These are phyloP conservation scores for Stylonectria norvegica DNA, from an alignment of 2,329 filamentous ascomycete species.

Conservation along the genomic window DNA sequence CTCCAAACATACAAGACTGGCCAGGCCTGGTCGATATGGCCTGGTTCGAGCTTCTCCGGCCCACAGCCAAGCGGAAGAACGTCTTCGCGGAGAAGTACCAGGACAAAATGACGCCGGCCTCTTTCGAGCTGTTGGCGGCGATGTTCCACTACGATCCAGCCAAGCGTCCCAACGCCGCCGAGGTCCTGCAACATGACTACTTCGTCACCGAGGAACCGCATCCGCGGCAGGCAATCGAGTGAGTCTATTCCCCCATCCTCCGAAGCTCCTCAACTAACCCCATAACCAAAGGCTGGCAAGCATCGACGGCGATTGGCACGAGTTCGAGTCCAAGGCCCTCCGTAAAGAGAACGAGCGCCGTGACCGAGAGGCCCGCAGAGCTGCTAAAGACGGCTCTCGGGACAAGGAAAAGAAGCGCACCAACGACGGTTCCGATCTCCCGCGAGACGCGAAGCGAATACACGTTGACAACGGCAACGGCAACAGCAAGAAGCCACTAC, in stretches of 20 bases:
- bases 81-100: conserved; percentile 81
- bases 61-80: conserved; percentile 67
- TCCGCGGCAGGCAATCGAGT: conserved; percentile 77
- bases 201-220: conserved; percentile 79
- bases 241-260: conserved; percentile 39
- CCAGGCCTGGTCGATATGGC: conserved; percentile 88
- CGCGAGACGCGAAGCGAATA: conserved; percentile 33
- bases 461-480: conserved; percentile 29
- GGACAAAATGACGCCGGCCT: conserved; percentile 71
- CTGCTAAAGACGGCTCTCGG: conserved; percentile 36
- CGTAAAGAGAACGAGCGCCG: conserved; percentile 81
- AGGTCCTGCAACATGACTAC: conserved; percentile 84
- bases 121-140: conserved; percentile 73
- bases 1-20: conserved; percentile 81
- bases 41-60: conserved; percentile 91
- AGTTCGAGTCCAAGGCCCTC: conserved; percentile 94
- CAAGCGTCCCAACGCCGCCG: conserved; percentile 76
- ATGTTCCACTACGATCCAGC: conserved; percentile 91
- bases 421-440: conserved; percentile 30
- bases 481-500: conserved; percentile 10
- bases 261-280: conserved; percentile 39
- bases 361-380: conserved; percentile 50
- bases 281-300: conserved; percentile 58
- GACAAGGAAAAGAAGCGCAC: conserved; percentile 41
- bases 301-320: conserved; percentile 94